A percentile compares a stretch with the other conserved stretches of the same genome.
Conservation (phyloP, 441 rosid genomes). For the Brassica hybrid region DNA sequence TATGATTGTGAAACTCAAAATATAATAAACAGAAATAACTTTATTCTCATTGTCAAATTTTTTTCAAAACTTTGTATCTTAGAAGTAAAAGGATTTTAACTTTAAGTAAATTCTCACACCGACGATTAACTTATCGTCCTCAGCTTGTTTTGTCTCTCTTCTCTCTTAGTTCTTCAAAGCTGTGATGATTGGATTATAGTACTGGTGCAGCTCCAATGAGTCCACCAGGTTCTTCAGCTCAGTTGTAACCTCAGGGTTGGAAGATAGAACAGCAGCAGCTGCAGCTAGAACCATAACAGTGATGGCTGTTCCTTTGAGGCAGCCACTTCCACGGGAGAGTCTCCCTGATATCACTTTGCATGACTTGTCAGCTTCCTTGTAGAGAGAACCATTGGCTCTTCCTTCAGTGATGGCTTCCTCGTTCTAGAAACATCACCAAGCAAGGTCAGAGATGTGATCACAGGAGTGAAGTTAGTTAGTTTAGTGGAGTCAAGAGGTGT, state of each 20-base stretch:
- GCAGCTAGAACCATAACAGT: conserved; percentile 49
- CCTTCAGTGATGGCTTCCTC: conserved; percentile 57
- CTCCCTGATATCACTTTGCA: conserved; percentile 61
- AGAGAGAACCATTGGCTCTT: conserved; percentile 47
- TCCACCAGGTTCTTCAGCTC: conserved; percentile 32
- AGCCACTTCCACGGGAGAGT: conserved; percentile 55
- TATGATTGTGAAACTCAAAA: neutral
- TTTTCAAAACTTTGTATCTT: conserved; percentile 20
- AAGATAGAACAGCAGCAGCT: conserved; percentile 32
- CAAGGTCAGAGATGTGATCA: conserved; percentile 6
- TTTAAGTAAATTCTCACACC: conserved; percentile 13
- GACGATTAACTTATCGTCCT: conserved; percentile 17
- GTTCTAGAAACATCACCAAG: conserved; percentile 50
- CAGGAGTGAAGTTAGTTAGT: neutral
- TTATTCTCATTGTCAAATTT: conserved; percentile 25
- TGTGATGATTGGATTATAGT: conserved; percentile 13
- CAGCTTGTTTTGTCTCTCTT: neutral
- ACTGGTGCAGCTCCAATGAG: conserved; percentile 21
- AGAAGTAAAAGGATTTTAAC: neutral
- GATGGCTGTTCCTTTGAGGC: conserved; percentile 54
- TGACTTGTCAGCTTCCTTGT: conserved; percentile 67
- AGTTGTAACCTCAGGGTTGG: conserved; percentile 48
- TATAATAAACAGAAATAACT: conserved; percentile 18
- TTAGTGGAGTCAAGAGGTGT: neutral
- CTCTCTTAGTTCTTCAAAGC: conserved; percentile 27